Evolutionary conservation across 2,329 filamentous ascomycete genomes (phyloP), one percentile per base, ranked within the genome.

Genomic region (Xylaria sp.): DNA sequence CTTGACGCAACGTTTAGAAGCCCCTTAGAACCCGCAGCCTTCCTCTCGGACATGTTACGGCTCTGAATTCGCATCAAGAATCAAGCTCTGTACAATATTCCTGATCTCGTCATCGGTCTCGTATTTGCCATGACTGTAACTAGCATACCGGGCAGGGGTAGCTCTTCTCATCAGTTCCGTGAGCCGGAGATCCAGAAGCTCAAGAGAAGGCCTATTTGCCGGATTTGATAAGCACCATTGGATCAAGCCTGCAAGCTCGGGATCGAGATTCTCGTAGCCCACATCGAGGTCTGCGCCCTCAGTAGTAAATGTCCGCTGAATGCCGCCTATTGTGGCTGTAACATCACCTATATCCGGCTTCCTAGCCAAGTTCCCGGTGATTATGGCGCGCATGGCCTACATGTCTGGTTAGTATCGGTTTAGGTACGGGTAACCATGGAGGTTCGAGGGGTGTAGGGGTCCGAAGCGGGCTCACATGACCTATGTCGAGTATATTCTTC

Each of bases 381-480:
- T 59, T 10, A 65, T 10, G 11, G 36, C 36, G 36, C 46, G 56
- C 63, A 65, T 65, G 4, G 46, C 44, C 56, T 65, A 10, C 23
- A 3, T 49, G 11, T 48, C 13, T 13, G 9, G 13, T 49, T 28
- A 49, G 48, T 31, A 26, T 31, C 11, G 15, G 13, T 15, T 28
- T n/a, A 15, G 10, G 23, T 11, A 33, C 2, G 23, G 17, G 26
- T 40, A 28, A 46, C 13, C 26, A 13, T 38, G n/a, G 44, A 54
- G 31, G 10, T 13, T 20, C 1, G 13, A n/a, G 7, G 51, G 17
- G 51, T 36, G 4, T n/a, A 33, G 6, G 17, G n/a, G 31, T 4
- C 20, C 3, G 7, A 17, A 23, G 23, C 46, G 4, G 11, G 13
- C 46, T 49, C 26, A 49, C 46, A 4, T 17, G 2, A 6, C 46